Percentiles rank a stretch among this genome's conserved stretches.
These are phyloP conservation scores for Turritis glabra DNA, from an alignment of 345 rosid species.

Conservation along the genomic window DNA sequence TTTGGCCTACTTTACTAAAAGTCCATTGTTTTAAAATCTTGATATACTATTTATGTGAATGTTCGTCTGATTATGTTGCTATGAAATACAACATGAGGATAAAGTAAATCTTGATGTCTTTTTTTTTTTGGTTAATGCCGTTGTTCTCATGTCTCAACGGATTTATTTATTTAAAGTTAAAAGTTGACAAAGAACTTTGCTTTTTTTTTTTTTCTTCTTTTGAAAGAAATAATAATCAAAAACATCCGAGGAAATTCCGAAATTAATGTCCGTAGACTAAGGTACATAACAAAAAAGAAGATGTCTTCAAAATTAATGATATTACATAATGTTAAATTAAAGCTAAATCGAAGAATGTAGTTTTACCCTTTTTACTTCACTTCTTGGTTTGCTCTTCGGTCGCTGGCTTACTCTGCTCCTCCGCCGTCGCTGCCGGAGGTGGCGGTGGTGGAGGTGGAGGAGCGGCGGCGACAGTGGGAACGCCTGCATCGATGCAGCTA, in stretches of 20 bases:
- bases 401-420: slow-evolving; percentile 49
- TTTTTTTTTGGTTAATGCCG: background rate
- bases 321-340: slow-evolving; percentile 23
- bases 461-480: slow-evolving; percentile 44
- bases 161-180: slow-evolving; percentile 21
- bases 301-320: slow-evolving; percentile 16
- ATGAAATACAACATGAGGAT: background rate
- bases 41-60: background rate
- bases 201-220: slow-evolving; percentile 6
- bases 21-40: background rate
- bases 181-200: slow-evolving; percentile 27
- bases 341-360: slow-evolving; percentile 5
- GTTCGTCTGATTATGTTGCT: slow-evolving; percentile 11
- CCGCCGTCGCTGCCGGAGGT: slow-evolving; percentile 20
- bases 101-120: background rate
- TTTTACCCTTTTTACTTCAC: slow-evolving; percentile 24
- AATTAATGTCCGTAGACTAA: slow-evolving; percentile 32
- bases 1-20: background rate
- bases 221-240: background rate
- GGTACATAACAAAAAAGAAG: slow-evolving; percentile 11
- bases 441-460: slow-evolving; percentile 40
- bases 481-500: slow-evolving; percentile 83
- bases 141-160: slow-evolving; percentile 31
- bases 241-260: slow-evolving; percentile 24
- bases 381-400: slow-evolving; percentile 37